Conservation (phyloP, 2,329 filamentous ascomycete species). For the Harringtonia lauricola region DNA sequence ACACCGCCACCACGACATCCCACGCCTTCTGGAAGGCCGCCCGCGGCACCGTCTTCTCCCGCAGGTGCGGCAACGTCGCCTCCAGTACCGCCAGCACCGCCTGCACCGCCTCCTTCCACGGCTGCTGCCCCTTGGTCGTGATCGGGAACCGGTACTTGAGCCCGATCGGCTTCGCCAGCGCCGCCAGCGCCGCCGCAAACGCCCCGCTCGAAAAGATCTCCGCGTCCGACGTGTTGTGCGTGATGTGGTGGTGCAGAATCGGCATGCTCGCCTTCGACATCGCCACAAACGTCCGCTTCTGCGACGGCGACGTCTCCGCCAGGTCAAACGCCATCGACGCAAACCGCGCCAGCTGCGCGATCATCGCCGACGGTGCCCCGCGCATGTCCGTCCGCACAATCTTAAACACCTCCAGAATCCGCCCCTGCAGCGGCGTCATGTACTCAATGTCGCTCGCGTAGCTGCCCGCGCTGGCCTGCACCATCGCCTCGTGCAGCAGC, state of each 20-base stretch:
- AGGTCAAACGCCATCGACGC: slow-evolving; percentile 55
- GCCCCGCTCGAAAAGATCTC: slow-evolving; percentile 62
- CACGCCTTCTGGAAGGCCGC: slow-evolving; percentile 50
- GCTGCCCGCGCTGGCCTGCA: slow-evolving; percentile 53
- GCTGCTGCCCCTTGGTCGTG: slow-evolving; percentile 55
- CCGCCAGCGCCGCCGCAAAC: slow-evolving; percentile 51
- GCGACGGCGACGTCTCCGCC: slow-evolving; percentile 15
- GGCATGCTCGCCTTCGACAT: slow-evolving; percentile 75
- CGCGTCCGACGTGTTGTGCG: slow-evolving; percentile 46
- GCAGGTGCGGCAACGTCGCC: slow-evolving; percentile 51
- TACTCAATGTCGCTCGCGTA: slow-evolving; percentile 66
- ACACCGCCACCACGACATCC: slow-evolving; percentile 53
- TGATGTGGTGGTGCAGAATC: slow-evolving; percentile 50
- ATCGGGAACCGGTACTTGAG: slow-evolving; percentile 73
- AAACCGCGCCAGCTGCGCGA: slow-evolving; percentile 60
- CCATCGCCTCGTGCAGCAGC: slow-evolving; percentile 60
- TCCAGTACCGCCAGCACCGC: slow-evolving; percentile 58
- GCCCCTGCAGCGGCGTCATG: slow-evolving; percentile 60
- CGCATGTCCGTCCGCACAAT: slow-evolving; percentile 55
- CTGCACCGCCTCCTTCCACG: slow-evolving; percentile 74
- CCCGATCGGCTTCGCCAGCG: slow-evolving; percentile 57
- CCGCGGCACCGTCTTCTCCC: slow-evolving; percentile 32
- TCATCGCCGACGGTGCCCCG: slow-evolving; percentile 56
- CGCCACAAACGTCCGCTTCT: slow-evolving; percentile 73
- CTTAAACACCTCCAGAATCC: slow-evolving; percentile 57